A percentile compares a stretch with the other conserved stretches of the same genome.
Conservation (phyloP, 2,329 filamentous ascomycete genomes). For the Ophiostoma triangulosporum region DNA sequence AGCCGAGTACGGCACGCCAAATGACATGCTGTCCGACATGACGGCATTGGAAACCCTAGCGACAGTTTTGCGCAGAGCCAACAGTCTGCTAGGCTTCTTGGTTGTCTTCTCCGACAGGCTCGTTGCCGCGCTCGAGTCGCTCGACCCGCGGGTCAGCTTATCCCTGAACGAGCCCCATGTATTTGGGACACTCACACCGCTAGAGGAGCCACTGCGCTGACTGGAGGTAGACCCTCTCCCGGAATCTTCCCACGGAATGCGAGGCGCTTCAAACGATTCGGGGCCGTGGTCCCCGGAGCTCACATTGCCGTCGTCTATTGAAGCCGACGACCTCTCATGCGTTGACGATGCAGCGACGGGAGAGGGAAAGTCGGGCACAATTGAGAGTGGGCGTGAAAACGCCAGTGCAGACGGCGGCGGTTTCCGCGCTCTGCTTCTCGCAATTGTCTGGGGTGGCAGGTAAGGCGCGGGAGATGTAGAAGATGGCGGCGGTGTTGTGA, state of each 20-base stretch:
- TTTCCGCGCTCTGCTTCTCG: neutral
- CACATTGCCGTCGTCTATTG: neutral
- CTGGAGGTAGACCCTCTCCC: neutral
- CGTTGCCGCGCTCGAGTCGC: neutral
- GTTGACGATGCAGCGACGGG: constrained; percentile 16
- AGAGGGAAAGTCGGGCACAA: constrained; percentile 40
- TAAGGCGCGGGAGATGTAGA: neutral
- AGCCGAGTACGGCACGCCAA: neutral
- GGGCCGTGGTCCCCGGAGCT: neutral
- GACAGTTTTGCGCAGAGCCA: neutral
- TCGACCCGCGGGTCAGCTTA: neutral
- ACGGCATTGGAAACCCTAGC: neutral
- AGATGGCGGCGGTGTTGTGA: constrained; percentile 8
- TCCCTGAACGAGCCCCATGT: neutral
- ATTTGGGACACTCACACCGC: neutral
- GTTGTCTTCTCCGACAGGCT: neutral
- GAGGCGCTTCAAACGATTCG: neutral
- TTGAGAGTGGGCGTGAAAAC: constrained; percentile 38
- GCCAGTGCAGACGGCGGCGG: constrained; percentile 33
- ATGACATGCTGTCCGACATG: neutral
- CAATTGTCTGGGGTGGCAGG: too few species aligned
- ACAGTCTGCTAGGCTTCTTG: neutral
- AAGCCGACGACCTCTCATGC: neutral
- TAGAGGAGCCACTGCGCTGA: neutral
- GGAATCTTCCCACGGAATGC: neutral